phyloP scores from a whole-genome alignment of 495 filamentous ascomycete genomes.

The Opeltia flavorubescens region DNA sequence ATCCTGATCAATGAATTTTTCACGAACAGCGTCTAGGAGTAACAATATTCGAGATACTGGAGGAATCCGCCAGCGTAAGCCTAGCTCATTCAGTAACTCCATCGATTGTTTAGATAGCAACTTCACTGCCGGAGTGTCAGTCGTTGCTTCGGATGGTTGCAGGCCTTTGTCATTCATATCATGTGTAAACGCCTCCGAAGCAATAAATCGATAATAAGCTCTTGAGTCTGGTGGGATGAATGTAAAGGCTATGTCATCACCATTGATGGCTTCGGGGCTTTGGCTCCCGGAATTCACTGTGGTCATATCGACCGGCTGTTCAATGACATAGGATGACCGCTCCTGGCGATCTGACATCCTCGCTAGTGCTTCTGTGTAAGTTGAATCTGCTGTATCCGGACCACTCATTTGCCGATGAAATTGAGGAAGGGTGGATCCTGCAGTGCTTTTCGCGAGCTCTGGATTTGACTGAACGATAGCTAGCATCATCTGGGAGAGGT shows the following conservation, averaged over 20 bases:
- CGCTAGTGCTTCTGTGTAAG: conserved; percentile 45
- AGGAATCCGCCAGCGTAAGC: conserved; percentile 81
- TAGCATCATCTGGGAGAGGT: conserved; percentile 84
- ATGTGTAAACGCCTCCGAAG: conserved; percentile 57
- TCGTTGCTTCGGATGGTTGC: conserved; percentile 36
- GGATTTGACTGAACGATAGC: conserved; percentile 76
- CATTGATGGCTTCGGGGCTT: conserved; percentile 22
- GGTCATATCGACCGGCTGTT: conserved; percentile 66
- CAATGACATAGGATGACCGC: conserved; percentile 49
- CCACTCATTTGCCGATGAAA: conserved; percentile 31
- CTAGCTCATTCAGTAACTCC: conserved; percentile 74
- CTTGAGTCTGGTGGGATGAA: conserved; percentile 84
- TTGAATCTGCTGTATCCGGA: conserved; percentile 28
- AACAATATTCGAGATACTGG: conserved; percentile 65
- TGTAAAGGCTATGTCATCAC: conserved; percentile 50
- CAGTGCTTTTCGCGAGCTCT: conserved; percentile 60
- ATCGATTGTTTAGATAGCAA: conserved; percentile 69
- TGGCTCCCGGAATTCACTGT: conserved; percentile 50
- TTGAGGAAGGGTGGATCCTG: conserved; percentile 34
- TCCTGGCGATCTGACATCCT: conserved; percentile 33
- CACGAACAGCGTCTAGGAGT: conserved; percentile 70
- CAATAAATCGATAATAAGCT: conserved; percentile 61
- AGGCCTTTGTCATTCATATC: conserved; percentile 46
- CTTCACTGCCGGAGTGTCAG: conserved; percentile 39
- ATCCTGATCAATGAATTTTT: conserved; percentile 78